Evolutionary conservation across 1,284 basidiomycete genomes (phyloP).

Genomic region (Pyrrhoderma lamaoense): DNA sequence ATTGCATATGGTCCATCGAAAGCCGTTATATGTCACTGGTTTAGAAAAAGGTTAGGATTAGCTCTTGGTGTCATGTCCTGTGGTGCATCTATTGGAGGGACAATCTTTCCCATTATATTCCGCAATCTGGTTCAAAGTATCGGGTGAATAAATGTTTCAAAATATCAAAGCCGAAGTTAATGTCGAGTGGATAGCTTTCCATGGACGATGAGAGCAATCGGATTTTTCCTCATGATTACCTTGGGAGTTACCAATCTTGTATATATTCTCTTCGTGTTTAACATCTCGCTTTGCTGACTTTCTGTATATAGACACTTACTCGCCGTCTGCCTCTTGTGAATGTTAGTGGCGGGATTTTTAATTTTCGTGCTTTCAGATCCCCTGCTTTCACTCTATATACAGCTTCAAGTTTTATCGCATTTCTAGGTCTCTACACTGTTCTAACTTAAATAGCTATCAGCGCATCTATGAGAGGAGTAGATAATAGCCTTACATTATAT

Average conservation of each 20-base stretch:
- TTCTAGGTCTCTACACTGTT: constrained; percentile 31
- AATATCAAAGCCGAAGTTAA: neutral
- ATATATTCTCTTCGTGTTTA: constrained; percentile 1
- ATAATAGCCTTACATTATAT: constrained; percentile 40
- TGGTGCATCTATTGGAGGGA: constrained; percentile 41
- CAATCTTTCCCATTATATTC: constrained; percentile 34
- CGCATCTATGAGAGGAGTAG: constrained; percentile 33
- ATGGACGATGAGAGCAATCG: constrained; percentile 26
- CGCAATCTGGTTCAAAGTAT: constrained; percentile 37
- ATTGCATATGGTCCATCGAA: constrained; percentile 42
- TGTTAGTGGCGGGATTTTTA: constrained; percentile 24
- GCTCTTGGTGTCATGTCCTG: constrained; percentile 36
- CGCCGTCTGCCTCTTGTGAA: constrained; percentile 25
- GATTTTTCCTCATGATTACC: constrained; percentile 22
- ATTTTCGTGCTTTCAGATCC: constrained; percentile 23
- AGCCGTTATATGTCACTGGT: constrained; percentile 46
- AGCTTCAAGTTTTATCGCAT: constrained; percentile 21
- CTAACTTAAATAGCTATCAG: constrained; percentile 43
- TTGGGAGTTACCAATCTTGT: constrained; percentile 23
- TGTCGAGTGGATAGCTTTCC: constrained; percentile 20
- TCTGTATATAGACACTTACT: constrained; percentile 18
- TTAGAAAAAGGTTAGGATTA: constrained; percentile 34
- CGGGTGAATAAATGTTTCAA: constrained; percentile 30
- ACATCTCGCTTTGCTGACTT: neutral
- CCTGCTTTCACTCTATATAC: constrained; percentile 23